These are phyloP conservation scores for Candida wancherniae DNA, from an alignment of 805 yeast genomes.

Conservation along the genomic window DNA sequence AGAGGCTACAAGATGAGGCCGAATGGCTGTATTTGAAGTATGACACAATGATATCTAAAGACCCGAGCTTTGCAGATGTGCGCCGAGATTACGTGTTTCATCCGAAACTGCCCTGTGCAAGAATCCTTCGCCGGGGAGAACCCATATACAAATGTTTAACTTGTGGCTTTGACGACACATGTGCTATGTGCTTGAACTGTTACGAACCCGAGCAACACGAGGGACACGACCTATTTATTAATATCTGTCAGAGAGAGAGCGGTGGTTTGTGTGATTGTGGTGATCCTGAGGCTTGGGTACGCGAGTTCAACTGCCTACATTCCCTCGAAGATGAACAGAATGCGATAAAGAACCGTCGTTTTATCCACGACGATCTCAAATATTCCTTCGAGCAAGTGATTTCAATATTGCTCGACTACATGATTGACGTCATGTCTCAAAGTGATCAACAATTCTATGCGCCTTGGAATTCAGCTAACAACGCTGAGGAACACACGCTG, in stretches of 20 bases:
- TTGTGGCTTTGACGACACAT: constrained; percentile 75
- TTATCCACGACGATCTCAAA: constrained; percentile 42
- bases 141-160: constrained; percentile 75
- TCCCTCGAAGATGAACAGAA: constrained; percentile 18
- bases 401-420: constrained; percentile 49
- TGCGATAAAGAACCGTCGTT: constrained; percentile 2
- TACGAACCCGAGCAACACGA: constrained; percentile 63
- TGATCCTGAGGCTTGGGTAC: constrained; percentile 78
- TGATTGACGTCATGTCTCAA: constrained; percentile 55
- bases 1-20: constrained; percentile 20
- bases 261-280: constrained; percentile 91
- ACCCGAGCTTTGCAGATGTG: constrained; percentile 17
- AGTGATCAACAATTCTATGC: constrained; percentile 38
- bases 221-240: constrained; percentile 66
- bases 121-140: constrained; percentile 70
- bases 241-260: constrained; percentile 59
- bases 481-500: constrained; percentile 26
- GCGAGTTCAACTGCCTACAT: constrained; percentile 45
- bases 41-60: constrained; percentile 15
- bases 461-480: constrained; percentile 22
- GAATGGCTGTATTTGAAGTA: constrained; percentile 33
- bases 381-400: constrained; percentile 38
- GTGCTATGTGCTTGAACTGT: constrained; percentile 78
- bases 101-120: constrained; percentile 66
- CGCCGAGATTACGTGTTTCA: constrained; percentile 42